Percentiles rank a stretch among this genome's conserved stretches.
Evolutionary conservation across 352 stramenopile genomes (phyloP).

Genomic region (Aphanomyces euteiches): DNA sequence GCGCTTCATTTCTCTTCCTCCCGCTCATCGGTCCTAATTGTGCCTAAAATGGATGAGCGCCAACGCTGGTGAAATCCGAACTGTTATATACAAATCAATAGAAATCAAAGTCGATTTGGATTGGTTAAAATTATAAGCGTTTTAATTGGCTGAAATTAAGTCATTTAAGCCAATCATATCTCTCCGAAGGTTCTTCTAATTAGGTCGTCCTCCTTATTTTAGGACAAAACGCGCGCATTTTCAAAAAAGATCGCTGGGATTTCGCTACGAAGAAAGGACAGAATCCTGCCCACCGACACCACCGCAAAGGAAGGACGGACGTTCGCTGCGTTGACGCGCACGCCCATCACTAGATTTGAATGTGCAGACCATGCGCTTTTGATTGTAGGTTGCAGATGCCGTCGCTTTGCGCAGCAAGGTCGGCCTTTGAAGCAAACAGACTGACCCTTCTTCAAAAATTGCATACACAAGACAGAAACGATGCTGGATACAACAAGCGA

Average conservation of each 20-base stretch:
- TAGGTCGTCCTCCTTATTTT: not conserved
- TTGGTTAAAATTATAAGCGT: slow-evolving; percentile 3
- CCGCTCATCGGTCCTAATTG: slow-evolving; percentile 32
- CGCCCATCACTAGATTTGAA: too few species aligned
- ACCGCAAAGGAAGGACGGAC: too few species aligned
- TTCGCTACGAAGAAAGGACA: not conserved
- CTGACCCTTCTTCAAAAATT: too few species aligned
- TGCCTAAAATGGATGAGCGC: slow-evolving; percentile 27
- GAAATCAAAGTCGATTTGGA: not conserved
- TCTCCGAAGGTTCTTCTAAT: not conserved
- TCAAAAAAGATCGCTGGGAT: not conserved
- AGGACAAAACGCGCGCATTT: not conserved
- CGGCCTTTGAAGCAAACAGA: too few species aligned
- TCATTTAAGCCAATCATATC: slow-evolving; percentile 12
- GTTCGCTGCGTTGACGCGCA: too few species aligned
- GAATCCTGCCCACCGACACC: too few species aligned
- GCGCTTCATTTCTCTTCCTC: slow-evolving; percentile 29
- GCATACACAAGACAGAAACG: too few species aligned
- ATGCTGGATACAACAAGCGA: too few species aligned
- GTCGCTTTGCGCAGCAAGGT: too few species aligned
- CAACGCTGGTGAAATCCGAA: not conserved
- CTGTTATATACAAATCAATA: not conserved
- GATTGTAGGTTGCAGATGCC: too few species aligned
- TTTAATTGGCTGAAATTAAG: not conserved
- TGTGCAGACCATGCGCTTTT: too few species aligned